phyloP scores from a whole-genome alignment of 1,284 basidiomycete species.

The Cystobasidium slooffiae region DNA sequence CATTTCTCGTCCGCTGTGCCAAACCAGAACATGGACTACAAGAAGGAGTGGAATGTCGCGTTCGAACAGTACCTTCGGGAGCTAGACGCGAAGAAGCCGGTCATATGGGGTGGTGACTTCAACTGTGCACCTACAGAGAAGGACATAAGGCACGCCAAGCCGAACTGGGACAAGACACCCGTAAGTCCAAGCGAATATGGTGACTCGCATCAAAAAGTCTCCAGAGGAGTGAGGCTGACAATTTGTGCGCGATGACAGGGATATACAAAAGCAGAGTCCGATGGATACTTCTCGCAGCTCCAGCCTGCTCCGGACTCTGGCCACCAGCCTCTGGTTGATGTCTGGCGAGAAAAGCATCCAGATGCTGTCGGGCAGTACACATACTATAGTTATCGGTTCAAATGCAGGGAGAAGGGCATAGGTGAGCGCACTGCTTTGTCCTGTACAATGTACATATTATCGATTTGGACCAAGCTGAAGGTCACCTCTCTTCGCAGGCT shows the following conservation, averaged over 20 bases:
- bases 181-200: constrained; percentile 48
- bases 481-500: background rate
- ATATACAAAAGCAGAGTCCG: constrained; percentile 73
- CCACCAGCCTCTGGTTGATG: constrained; percentile 67
- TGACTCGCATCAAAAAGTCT: background rate
- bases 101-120: constrained; percentile 87
- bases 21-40: constrained; percentile 68
- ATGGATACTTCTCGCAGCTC: constrained; percentile 56
- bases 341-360: constrained; percentile 79
- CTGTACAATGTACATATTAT: background rate
- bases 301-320: constrained; percentile 51
- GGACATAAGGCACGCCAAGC: constrained; percentile 57
- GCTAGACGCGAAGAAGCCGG: constrained; percentile 75
- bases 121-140: constrained; percentile 79
- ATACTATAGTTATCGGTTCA: constrained; percentile 83
- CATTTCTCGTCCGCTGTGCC: background rate
- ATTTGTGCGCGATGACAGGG: constrained; percentile 64
- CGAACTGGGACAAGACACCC: constrained; percentile 59
- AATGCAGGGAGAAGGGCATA: constrained; percentile 76
- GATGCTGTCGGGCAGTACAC: constrained; percentile 69
- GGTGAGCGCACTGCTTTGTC: constrained; percentile 58
- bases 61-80: constrained; percentile 73
- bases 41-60: constrained; percentile 75
- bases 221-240: background rate
- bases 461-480: background rate